Evolutionary conservation across 2,329 filamentous ascomycete species (phyloP).

Genomic region (Lachnellula suecica): DNA sequence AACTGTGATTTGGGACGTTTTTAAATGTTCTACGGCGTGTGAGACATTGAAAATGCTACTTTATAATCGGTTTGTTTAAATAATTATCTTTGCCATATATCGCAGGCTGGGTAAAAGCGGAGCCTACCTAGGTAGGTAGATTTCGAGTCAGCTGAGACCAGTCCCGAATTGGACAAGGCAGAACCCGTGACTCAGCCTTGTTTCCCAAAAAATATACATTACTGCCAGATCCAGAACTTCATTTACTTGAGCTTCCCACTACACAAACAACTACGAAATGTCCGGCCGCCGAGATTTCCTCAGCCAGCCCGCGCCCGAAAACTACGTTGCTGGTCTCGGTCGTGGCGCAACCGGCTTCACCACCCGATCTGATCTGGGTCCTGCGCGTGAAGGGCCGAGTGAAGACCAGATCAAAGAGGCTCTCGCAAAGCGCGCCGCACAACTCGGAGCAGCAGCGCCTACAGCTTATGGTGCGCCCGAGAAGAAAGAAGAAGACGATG

Average conservation of each 20-base stretch:
- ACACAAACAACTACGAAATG: slow-evolving; percentile 22
- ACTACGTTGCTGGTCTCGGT: slow-evolving; percentile 93
- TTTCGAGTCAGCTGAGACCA: background rate
- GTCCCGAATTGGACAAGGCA: background rate
- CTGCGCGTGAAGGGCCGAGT: slow-evolving; percentile 89
- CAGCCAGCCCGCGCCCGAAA: slow-evolving; percentile 80
- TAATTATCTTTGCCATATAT: too few relatives aligned
- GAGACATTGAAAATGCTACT: too few relatives aligned
- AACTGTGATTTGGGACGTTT: too few relatives aligned
- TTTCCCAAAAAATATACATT: background rate
- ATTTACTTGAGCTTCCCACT: background rate
- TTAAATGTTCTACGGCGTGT: too few relatives aligned
- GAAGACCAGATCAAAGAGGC: slow-evolving; percentile 99
- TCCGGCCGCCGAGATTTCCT: slow-evolving; percentile 75
- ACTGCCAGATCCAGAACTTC: background rate
- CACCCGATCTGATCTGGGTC: slow-evolving; percentile 92
- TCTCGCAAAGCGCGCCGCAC: slow-evolving; percentile 87
- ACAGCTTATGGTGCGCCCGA: slow-evolving; percentile 66
- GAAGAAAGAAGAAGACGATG: slow-evolving; percentile 60
- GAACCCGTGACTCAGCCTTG: slow-evolving; percentile 3
- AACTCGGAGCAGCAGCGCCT: slow-evolving; percentile 70
- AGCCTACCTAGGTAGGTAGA: too few relatives aligned
- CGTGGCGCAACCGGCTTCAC: slow-evolving; percentile 98
- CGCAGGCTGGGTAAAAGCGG: too few relatives aligned
- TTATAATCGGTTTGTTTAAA: too few relatives aligned